Evolutionary conservation across 306 rosid species (phyloP).

Genomic region (Betula pendula): DNA sequence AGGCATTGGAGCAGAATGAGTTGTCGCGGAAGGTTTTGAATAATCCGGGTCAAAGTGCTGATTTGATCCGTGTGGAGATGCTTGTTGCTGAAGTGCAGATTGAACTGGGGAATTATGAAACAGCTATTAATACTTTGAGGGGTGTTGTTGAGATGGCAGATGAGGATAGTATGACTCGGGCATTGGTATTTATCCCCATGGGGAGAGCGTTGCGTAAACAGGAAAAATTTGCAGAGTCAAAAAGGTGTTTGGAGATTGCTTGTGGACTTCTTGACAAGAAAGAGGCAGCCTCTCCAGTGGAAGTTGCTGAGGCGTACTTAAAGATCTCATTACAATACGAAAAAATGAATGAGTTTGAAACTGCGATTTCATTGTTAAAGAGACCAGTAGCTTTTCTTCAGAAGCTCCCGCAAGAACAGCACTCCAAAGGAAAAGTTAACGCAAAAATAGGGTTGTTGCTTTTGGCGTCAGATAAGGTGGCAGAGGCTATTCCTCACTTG

Average conservation of each 20-base stretch:
- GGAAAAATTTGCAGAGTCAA: conserved; percentile 66
- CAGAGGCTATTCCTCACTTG: conserved; percentile 81
- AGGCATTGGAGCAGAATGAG: conserved; percentile 83
- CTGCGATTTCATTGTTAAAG: conserved; percentile 77
- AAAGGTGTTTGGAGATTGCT: conserved; percentile 74
- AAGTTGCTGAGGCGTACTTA: conserved; percentile 77
- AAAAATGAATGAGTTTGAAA: conserved; percentile 89
- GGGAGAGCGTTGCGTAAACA: conserved; percentile 72
- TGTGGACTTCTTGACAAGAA: conserved; percentile 76
- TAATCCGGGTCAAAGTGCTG: conserved; percentile 78
- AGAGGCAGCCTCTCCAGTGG: conserved; percentile 58
- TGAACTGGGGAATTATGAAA: conserved; percentile 71
- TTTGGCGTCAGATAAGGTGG: conserved; percentile 77
- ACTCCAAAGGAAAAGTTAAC: conserved; percentile 79
- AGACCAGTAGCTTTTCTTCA: conserved; percentile 69
- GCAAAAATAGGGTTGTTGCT: conserved; percentile 92
- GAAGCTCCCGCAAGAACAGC: conserved; percentile 92
- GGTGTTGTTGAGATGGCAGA: conserved; percentile 60
- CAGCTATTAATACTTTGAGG: conserved; percentile 72
- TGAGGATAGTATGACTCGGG: conserved; percentile 71
- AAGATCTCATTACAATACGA: conserved; percentile 86
- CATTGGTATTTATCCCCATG: conserved; percentile 74
- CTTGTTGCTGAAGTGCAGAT: conserved; percentile 90
- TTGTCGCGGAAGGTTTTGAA: conserved; percentile 69
- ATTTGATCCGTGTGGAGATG: conserved; percentile 70